A percentile compares a stretch with the other conserved stretches of the same genome.
These are phyloP conservation scores for Xylariaceae sp. DNA, from an alignment of 2,329 filamentous ascomycete species.

Conservation along the genomic window DNA sequence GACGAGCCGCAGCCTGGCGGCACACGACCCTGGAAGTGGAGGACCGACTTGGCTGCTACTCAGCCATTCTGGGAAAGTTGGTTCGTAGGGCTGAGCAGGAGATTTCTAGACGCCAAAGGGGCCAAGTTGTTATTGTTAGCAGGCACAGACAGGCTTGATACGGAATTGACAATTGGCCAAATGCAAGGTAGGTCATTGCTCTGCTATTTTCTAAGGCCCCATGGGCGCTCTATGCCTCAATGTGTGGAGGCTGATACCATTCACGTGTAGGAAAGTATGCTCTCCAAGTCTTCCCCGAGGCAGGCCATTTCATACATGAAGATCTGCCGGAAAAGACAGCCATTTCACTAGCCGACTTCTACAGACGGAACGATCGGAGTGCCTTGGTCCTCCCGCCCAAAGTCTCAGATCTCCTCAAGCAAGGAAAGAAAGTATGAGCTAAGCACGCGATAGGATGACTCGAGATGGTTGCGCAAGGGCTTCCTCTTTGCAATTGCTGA, in stretches of 20 bases:
- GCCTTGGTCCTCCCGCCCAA: slow-evolving; percentile 87
- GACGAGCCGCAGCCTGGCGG: slow-evolving; percentile 21
- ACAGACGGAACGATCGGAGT: slow-evolving; percentile 83
- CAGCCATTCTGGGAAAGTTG: slow-evolving; percentile 92
- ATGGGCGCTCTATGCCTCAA: slow-evolving; percentile 5
- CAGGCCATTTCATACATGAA: slow-evolving; percentile 95
- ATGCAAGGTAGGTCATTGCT: slow-evolving; percentile 32
- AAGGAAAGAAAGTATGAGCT: slow-evolving; percentile 55
- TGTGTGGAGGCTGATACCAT: neutral
- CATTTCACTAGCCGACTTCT: slow-evolving; percentile 82
- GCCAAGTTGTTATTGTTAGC: slow-evolving; percentile 34
- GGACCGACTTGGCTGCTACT: slow-evolving; percentile 78
- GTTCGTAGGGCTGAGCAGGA: slow-evolving; percentile 84
- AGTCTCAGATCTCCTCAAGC: slow-evolving; percentile 69
- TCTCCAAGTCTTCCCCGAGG: slow-evolving; percentile 88
- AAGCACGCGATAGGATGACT: no score
- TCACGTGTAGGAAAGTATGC: slow-evolving; percentile 75
- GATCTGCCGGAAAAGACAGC: slow-evolving; percentile 91
- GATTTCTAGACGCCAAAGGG: slow-evolving; percentile 80
- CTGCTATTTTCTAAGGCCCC: neutral
- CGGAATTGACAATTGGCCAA: slow-evolving; percentile 35
- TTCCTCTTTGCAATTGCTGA: no score
- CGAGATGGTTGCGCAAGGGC: no score
- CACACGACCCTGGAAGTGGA: slow-evolving; percentile 70
- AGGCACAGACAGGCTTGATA: slow-evolving; percentile 34